Evolutionary conservation across 768 basidiomycete genomes (phyloP).

Genomic region (Rhizopogon rudus): DNA sequence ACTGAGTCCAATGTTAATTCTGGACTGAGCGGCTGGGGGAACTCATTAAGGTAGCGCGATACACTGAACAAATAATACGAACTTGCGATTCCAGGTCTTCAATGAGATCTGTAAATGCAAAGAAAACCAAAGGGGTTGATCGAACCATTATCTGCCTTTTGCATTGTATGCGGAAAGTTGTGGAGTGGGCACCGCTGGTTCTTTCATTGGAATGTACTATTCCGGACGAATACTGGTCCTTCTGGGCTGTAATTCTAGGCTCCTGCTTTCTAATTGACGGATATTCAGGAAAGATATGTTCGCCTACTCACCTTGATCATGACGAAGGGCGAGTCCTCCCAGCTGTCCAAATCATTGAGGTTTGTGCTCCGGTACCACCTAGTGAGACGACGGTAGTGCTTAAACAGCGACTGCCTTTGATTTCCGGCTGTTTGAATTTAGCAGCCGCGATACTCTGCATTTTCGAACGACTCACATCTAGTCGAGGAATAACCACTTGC

Average conservation of each 20-base stretch:
- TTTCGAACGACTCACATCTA: slow-evolving; percentile 21
- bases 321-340: slow-evolving; percentile 46
- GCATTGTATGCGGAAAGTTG: slow-evolving; percentile 1
- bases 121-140: slow-evolving; percentile 53
- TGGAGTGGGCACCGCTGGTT: not conserved
- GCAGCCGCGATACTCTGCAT: slow-evolving; percentile 1
- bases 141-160: slow-evolving; percentile 30
- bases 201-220: not conserved
- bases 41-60: slow-evolving; percentile 1
- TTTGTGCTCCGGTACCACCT: slow-evolving; percentile 40
- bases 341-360: slow-evolving; percentile 31
- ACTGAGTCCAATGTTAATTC: slow-evolving; percentile 38
- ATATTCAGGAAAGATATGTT: not conserved
- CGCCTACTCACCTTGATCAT: slow-evolving; percentile 35
- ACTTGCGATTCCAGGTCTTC: slow-evolving; percentile 45
- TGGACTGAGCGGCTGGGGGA: slow-evolving; percentile 28
- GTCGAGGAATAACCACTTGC: slow-evolving; percentile 37
- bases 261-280: not conserved
- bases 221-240: not conserved
- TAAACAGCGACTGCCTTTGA: slow-evolving; percentile 24
- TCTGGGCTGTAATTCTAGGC: not conserved
- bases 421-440: slow-evolving; percentile 15
- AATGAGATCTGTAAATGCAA: slow-evolving; percentile 38
- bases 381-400: slow-evolving; percentile 44
- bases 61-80: slow-evolving; percentile 13